Evolutionary conservation across 345 rosid genomes (phyloP).

Genomic region (Citrus cavaleriei): DNA sequence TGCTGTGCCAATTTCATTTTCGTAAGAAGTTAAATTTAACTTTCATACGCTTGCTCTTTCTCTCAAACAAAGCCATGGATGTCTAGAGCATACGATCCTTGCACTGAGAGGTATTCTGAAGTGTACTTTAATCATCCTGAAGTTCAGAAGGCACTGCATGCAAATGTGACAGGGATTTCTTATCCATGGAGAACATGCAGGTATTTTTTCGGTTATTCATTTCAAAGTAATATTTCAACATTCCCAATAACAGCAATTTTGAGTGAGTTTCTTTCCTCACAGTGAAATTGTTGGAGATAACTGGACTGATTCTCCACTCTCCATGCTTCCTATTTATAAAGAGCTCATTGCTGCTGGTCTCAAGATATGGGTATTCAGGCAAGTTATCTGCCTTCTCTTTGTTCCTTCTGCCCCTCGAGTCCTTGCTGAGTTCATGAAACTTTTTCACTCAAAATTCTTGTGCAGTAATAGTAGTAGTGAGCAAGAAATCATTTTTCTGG

Average conservation of each 20-base stretch:
- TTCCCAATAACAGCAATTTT: neutral
- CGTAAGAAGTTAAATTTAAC: neutral
- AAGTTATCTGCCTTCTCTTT: slow-evolving; percentile 2
- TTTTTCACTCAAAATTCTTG: neutral
- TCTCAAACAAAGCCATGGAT: slow-evolving; percentile 77
- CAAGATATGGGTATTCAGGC: slow-evolving; percentile 90
- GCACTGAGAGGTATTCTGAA: slow-evolving; percentile 77
- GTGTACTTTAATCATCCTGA: slow-evolving; percentile 78
- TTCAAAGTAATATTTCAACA: neutral
- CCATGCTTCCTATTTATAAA: slow-evolving; percentile 92
- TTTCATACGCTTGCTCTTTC: neutral
- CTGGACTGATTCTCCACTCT: slow-evolving; percentile 87
- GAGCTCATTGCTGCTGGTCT: slow-evolving; percentile 82
- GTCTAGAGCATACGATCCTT: slow-evolving; percentile 96
- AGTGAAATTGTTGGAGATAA: slow-evolving; percentile 62
- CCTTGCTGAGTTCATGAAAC: neutral
- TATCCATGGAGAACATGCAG: slow-evolving; percentile 92
- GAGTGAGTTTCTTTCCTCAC: slow-evolving; percentile 8
- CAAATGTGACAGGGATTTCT: slow-evolving; percentile 65
- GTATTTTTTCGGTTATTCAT: slow-evolving; percentile 23
- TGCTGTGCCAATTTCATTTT: neutral
- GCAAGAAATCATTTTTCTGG: neutral
- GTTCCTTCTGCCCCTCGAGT: neutral
- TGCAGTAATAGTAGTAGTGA: neutral
- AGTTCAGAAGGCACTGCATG: slow-evolving; percentile 95